Conservation (phyloP, 768 basidiomycete species). For the Lentinula lateritia region DNA sequence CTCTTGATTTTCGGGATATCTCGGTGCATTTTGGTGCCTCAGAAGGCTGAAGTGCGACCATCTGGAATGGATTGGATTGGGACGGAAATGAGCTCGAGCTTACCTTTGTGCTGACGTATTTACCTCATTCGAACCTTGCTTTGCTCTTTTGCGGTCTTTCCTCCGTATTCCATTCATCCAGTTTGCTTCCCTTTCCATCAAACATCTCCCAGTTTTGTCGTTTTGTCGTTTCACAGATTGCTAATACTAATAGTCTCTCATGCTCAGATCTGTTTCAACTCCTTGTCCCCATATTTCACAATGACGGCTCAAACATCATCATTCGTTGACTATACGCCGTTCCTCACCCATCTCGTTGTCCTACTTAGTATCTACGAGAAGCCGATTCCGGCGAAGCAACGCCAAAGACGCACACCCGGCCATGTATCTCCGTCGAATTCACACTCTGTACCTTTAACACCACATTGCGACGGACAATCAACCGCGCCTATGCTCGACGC, state of each 20-base stretch:
- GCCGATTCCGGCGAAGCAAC: neutral
- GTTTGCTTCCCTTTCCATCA: neutral
- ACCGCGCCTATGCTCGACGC: neutral
- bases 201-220: no score
- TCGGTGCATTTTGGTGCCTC: no score
- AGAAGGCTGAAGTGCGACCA: neutral
- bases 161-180: neutral
- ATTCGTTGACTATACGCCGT: neutral
- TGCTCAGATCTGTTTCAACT: neutral
- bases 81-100: neutral
- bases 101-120: neutral
- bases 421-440: neutral
- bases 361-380: slow-evolving; percentile 1
- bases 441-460: neutral
- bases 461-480: neutral
- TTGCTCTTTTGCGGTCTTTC: neutral
- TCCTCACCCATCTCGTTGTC: slow-evolving; percentile 3
- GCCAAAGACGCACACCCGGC: neutral
- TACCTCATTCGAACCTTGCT: neutral
- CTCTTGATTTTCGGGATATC: neutral
- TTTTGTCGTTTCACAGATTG: no score
- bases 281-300: neutral
- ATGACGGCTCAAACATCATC: neutral
- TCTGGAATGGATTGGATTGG: neutral
- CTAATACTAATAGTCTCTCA: neutral